phyloP scores from a whole-genome alignment of 306 rosid genomes.

The Acacia melanoxylon region DNA sequence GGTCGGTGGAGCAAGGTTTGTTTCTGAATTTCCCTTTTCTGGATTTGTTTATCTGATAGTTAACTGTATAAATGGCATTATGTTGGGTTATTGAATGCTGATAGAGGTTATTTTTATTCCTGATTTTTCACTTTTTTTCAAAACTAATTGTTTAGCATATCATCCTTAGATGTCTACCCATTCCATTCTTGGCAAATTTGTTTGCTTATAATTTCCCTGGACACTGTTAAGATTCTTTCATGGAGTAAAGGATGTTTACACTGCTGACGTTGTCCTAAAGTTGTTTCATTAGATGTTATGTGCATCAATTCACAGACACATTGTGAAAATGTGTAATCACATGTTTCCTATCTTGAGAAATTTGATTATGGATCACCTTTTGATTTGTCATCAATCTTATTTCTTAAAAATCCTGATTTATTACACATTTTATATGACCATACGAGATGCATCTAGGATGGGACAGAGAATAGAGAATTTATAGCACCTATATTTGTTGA shows the following conservation, averaged over 20 bases:
- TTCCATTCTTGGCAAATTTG: constrained; percentile 7
- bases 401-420: background rate
- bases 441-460: constrained; percentile 2
- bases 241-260: background rate
- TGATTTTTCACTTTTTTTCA: background rate
- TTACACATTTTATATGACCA: background rate
- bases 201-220: constrained; percentile 23
- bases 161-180: background rate
- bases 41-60: background rate
- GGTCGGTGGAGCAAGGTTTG: constrained; percentile 97
- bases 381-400: background rate
- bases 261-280: background rate
- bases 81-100: background rate
- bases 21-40: constrained; percentile 8
- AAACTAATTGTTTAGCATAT: background rate
- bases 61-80: background rate
- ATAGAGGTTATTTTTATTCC: background rate
- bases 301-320: background rate
- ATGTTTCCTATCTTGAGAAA: background rate
- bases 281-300: background rate
- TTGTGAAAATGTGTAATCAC: background rate
- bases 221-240: background rate
- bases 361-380: background rate
- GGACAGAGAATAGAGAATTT: background rate
- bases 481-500: background rate